phyloP scores from a whole-genome alignment of 2,329 filamentous ascomycete species.

The Epichloe festucae region DNA sequence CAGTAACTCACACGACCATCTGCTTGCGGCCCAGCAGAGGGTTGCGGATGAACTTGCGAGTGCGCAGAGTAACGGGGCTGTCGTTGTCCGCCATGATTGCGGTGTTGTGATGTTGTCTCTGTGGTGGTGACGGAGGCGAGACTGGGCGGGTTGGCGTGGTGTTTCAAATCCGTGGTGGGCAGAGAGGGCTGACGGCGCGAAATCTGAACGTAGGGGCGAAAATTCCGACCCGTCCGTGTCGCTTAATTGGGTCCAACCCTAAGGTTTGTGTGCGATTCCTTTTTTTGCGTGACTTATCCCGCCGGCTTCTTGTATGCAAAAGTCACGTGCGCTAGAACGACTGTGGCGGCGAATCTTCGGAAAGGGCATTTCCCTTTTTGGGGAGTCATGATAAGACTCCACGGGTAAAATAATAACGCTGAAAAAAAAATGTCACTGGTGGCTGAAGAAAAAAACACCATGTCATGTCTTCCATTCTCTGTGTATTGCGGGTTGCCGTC shows the following conservation, averaged over 20 bases:
- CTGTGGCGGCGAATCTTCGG: neutral
- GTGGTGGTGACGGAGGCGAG: constrained; percentile 19
- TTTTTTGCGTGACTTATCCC: neutral
- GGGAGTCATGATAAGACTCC: neutral
- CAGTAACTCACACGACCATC: constrained; percentile 88
- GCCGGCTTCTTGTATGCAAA: neutral
- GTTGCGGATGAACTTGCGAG: constrained; percentile 99
- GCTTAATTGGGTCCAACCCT: constrained; percentile 35
- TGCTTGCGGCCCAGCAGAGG: constrained; percentile 96
- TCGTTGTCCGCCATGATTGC: constrained; percentile 82
- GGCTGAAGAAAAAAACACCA: neutral
- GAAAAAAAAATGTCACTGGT: neutral
- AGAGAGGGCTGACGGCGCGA: constrained; percentile 16
- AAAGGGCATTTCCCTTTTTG: neutral
- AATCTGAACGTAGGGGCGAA: constrained; percentile 18
- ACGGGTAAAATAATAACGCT: neutral
- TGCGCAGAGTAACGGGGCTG: constrained; percentile 72
- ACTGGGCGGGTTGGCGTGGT: constrained; percentile 15
- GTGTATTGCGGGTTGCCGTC: neutral
- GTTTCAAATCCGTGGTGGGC: constrained; percentile 16
- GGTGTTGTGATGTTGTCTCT: constrained; percentile 26
- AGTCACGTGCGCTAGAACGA: neutral
- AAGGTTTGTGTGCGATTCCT: constrained; percentile 15
- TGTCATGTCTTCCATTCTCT: neutral
- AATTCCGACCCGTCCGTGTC: constrained; percentile 24